phyloP scores from a whole-genome alignment of 116 monocot genomes.

The Dioscorea cayenensis region DNA sequence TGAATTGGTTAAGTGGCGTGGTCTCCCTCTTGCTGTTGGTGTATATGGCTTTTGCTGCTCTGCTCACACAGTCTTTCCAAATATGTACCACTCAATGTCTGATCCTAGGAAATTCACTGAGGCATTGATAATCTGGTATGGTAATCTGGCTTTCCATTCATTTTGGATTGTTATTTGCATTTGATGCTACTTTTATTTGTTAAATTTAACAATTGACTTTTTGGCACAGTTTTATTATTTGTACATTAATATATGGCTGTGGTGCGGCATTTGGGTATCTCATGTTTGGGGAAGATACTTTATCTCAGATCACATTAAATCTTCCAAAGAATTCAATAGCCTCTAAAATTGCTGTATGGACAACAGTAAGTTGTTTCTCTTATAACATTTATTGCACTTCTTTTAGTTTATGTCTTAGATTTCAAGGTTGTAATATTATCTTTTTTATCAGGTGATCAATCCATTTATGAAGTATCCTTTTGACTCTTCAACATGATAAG shows the following conservation, averaged over 20 bases:
- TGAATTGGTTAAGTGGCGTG: slow-evolving; percentile 58
- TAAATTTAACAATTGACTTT: not conserved
- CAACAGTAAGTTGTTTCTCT: slow-evolving; percentile 38
- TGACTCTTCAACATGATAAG: not conserved
- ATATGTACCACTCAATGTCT: slow-evolving; percentile 90
- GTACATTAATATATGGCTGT: slow-evolving; percentile 69
- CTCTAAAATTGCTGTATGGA: slow-evolving; percentile 79
- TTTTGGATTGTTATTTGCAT: not conserved
- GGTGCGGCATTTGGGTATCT: slow-evolving; percentile 64
- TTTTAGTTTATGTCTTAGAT: slow-evolving; percentile 1
- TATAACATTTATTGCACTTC: not conserved
- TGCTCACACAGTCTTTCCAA: slow-evolving; percentile 92
- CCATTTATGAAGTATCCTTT: slow-evolving; percentile 96
- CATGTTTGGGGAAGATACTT: slow-evolving; percentile 76
- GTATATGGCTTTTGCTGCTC: slow-evolving; percentile 93
- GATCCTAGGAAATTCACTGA: slow-evolving; percentile 73
- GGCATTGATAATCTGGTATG: slow-evolving; percentile 71
- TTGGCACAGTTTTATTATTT: slow-evolving; percentile 57
- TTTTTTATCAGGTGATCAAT: slow-evolving; percentile 70
- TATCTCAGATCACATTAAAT: slow-evolving; percentile 87
- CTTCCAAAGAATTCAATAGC: slow-evolving; percentile 55
- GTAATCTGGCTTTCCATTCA: not conserved
- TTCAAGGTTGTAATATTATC: slow-evolving; percentile 5
- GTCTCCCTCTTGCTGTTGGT: slow-evolving; percentile 81
- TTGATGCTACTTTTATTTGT: not conserved